Base-by-base conservation (phyloP, 768 basidiomycete species). In the Dentipellis fragilis region DNA sequence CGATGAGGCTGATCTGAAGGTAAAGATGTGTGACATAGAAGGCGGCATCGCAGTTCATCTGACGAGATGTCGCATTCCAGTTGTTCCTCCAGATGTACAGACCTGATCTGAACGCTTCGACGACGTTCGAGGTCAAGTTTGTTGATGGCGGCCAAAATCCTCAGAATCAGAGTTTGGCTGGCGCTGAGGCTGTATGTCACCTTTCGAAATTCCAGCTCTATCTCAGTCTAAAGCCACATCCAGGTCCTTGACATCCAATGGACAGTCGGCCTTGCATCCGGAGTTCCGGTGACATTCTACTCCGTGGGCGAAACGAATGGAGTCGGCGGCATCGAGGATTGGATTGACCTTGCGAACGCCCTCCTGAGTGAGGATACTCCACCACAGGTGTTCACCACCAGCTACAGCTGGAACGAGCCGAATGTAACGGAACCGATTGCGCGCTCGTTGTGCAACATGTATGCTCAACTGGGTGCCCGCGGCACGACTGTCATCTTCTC, bases 231-330 rank as follows among this genome's bases (percentile, higher is more conserved):
- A 21, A 19, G 10, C 45, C 38, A 38, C 34, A 39, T 7, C n/a
- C 48, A 63, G 63, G 57, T 59, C 37, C 50, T 62, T 48, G 63
- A 65, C 51, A 57, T 54, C 14, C 59, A 64, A 49, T 66, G 64
- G 54, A 59, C 60, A 3, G 55, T 59, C 3, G 62, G 60, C 8
- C 37, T 65, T 10, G 64, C 62, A 35, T 51, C 53, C 2, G 62
- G 58, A 19, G 64, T 68, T 19, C 66, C 63, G 11, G 56, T 55
- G 4, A 59, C 45, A 9, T 67, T 67, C 59, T 57, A 67, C 56
- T 63, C 66, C 35, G 66, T 67, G 35, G 65, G 66, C 46, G 38
- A 57, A 14, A 36, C 37, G 4, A 61, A 64, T 54, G 53, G 40
- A 59, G 60, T 55, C 42, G 54, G 55, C n/a, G 62, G 62, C 34